Percentiles rank a stretch among this genome's conserved stretches.
Conservation (phyloP, 352 stramenopile species). For the Globisporangium takayamanum region DNA sequence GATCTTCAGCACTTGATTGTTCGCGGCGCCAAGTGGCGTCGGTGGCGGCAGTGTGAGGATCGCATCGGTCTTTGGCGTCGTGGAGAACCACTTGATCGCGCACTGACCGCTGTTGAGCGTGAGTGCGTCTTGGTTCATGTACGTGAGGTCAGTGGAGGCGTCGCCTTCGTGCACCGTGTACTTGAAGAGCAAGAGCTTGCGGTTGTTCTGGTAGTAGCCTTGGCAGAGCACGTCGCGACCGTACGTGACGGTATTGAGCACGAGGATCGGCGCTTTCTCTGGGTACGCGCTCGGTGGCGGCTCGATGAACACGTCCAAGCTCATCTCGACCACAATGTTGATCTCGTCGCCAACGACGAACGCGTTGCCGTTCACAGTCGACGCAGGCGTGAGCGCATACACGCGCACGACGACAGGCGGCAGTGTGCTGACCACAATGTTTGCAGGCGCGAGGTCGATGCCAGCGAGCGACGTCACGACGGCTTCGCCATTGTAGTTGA, state of each 20-base stretch:
- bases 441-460: conserved; percentile 33
- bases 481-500: conserved; percentile 60
- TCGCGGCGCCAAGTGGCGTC: conserved; percentile 26
- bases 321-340: conserved; percentile 75
- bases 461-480: conserved; percentile 30
- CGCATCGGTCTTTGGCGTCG: conserved; percentile 63
- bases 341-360: conserved; percentile 81
- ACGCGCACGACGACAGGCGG: conserved; percentile 53
- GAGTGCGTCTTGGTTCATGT: conserved; percentile 44
- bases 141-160: conserved; percentile 40
- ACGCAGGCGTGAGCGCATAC: conserved; percentile 44
- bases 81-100: conserved; percentile 78
- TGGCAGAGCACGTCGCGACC: conserved; percentile 50
- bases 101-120: conserved; percentile 74
- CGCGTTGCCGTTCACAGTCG: conserved; percentile 45
- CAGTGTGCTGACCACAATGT: conserved; percentile 56
- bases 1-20: conserved; percentile 44
- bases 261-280: conserved; percentile 62
- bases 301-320: conserved; percentile 67
- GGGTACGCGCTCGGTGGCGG: conserved; percentile 61
- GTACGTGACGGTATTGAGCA: conserved; percentile 44
- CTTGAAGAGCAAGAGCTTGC: conserved; percentile 57
- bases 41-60: conserved; percentile 52
- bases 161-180: conserved; percentile 67
- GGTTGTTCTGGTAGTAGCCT: conserved; percentile 49